These are phyloP conservation scores for Trypethelium eluteriae DNA, from an alignment of 495 filamentous ascomycete genomes.

Conservation along the genomic window DNA sequence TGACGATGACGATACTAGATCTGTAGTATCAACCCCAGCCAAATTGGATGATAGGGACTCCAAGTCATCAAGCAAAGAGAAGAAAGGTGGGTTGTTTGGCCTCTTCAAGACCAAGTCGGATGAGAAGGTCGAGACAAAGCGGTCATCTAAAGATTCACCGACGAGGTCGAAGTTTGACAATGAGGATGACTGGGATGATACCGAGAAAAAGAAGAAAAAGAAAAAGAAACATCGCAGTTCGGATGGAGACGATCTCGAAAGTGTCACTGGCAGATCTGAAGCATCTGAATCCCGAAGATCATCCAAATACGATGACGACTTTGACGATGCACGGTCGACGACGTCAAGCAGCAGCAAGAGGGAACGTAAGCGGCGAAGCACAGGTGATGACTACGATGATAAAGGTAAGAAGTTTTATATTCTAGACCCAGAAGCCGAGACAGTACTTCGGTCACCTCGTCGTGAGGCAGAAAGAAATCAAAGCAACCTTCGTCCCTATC, in stretches of 20 bases:
- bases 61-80: constrained; percentile 29
- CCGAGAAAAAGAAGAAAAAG: constrained; percentile 29
- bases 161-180: constrained; percentile 18
- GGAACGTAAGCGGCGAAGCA: not conserved
- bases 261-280: not conserved
- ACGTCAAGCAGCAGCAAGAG: not conserved
- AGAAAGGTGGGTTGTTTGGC: constrained; percentile 36
- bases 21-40: constrained; percentile 29
- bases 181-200: constrained; percentile 21
- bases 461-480: not conserved
- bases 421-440: constrained; percentile 3
- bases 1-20: constrained; percentile 32
- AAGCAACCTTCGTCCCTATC: not conserved
- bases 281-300: not conserved
- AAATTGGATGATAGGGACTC: constrained; percentile 26
- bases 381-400: not conserved
- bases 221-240: constrained; percentile 32
- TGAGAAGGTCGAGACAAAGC: constrained; percentile 21
- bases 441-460: constrained; percentile 12
- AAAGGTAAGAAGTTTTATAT: not conserved
- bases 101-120: constrained; percentile 31
- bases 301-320: not conserved
- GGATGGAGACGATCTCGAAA: constrained; percentile 26
- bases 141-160: constrained; percentile 19
- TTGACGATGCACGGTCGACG: constrained; percentile 19